A percentile compares a stretch with the other conserved stretches of the same genome.
These are phyloP conservation scores for Heliophila coronopifolia DNA, from an alignment of 441 rosid genomes.

Conservation along the genomic window DNA sequence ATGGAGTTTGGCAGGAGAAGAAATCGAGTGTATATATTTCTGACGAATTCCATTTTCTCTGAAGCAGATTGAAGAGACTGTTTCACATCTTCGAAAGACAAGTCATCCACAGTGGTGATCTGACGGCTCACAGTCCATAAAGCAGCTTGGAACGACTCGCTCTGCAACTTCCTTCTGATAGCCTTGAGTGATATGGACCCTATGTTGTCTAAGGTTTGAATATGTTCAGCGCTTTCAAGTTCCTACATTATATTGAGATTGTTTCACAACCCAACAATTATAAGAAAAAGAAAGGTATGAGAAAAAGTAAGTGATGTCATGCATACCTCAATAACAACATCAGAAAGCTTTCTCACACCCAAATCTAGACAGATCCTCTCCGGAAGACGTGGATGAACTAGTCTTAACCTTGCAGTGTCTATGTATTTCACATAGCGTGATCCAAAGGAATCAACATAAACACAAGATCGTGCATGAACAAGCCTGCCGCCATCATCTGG, in stretches of 20 bases:
- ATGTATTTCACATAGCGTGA: slow-evolving; percentile 65
- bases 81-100: slow-evolving; percentile 41
- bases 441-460: slow-evolving; percentile 75
- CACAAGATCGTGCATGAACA: slow-evolving; percentile 74
- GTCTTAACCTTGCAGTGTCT: slow-evolving; percentile 71
- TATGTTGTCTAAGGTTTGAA: slow-evolving; percentile 51
- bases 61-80: slow-evolving; percentile 53
- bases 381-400: slow-evolving; percentile 77
- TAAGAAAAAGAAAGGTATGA: slow-evolving; percentile 3
- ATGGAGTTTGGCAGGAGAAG: slow-evolving; percentile 58
- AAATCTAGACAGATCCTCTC: slow-evolving; percentile 62
- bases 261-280: slow-evolving; percentile 6
- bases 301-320: neutral
- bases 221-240: slow-evolving; percentile 48
- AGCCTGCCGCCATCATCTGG: slow-evolving; percentile 98
- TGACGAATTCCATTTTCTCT: slow-evolving; percentile 70
- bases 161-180: slow-evolving; percentile 54
- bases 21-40: slow-evolving; percentile 63
- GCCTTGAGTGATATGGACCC: slow-evolving; percentile 52
- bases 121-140: slow-evolving; percentile 51
- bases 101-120: slow-evolving; percentile 25
- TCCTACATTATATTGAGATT: slow-evolving; percentile 43
- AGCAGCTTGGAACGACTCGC: slow-evolving; percentile 69
- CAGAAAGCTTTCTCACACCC: slow-evolving; percentile 86
- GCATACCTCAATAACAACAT: slow-evolving; percentile 80